Conservation (phyloP, 768 basidiomycete genomes). For the Boletus tomentosulus region DNA sequence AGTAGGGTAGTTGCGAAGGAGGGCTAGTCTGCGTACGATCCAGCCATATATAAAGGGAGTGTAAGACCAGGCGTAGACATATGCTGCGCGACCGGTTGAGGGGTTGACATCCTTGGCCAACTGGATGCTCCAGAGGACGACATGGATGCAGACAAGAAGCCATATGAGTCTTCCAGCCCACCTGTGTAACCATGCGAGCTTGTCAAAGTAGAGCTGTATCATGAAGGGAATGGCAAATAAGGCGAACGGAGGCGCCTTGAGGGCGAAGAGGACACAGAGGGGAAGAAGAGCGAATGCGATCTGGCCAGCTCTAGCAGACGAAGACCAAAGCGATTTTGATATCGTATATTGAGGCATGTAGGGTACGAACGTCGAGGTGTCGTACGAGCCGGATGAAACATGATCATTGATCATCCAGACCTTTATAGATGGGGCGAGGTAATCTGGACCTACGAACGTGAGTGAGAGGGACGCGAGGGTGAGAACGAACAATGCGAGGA, state of each 20-base stretch:
- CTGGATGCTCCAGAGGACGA: constrained; percentile 66
- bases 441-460: constrained; percentile 63
- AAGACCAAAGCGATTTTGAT: constrained; percentile 66
- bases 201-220: constrained; percentile 70
- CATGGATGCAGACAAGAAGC: constrained; percentile 56
- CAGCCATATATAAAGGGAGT: constrained; percentile 59
- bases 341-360: constrained; percentile 62
- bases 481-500: constrained; percentile 47
- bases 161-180: constrained; percentile 72
- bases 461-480: constrained; percentile 41
- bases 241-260: constrained; percentile 71
- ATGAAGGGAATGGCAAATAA: constrained; percentile 60
- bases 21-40: constrained; percentile 38
- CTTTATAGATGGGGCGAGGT: constrained; percentile 49
- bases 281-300: constrained; percentile 73
- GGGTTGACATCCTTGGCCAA: constrained; percentile 47
- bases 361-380: no score
- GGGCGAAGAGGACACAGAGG: constrained; percentile 62
- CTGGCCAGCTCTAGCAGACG: constrained; percentile 60
- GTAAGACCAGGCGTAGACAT: constrained; percentile 53
- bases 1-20: constrained; percentile 4
- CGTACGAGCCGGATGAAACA: constrained; percentile 23
- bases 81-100: constrained; percentile 40
- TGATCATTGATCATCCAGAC: constrained; percentile 39
- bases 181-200: constrained; percentile 65